Evolutionary conservation across 2,329 filamentous ascomycete genomes (phyloP).

Genomic region (Ustulina deusta): DNA sequence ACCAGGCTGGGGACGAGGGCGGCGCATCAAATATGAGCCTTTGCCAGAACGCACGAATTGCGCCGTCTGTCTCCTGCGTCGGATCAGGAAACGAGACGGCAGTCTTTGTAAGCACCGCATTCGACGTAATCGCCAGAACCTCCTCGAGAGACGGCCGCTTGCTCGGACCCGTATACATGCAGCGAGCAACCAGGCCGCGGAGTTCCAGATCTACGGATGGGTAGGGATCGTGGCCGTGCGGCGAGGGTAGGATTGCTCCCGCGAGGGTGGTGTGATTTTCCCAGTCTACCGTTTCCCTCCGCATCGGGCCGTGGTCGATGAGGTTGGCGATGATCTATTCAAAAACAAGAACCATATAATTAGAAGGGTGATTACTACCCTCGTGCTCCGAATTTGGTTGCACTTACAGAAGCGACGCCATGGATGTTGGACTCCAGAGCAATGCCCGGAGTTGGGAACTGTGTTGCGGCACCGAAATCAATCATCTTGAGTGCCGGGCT

Average conservation of each 20-base stretch:
- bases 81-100: constrained; percentile 2
- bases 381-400: background rate
- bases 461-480: constrained; percentile 20
- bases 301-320: background rate
- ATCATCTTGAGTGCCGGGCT: constrained; percentile 23
- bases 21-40: background rate
- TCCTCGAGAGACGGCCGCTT: constrained; percentile 12
- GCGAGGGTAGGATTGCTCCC: background rate
- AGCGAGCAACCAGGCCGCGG: constrained; percentile 18
- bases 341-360: too few relatives aligned
- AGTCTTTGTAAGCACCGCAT: background rate
- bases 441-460: background rate
- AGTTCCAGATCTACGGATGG: constrained; percentile 11
- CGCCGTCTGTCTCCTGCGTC: background rate
- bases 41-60: constrained; percentile 12
- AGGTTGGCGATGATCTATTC: background rate
- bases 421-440: background rate
- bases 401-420: constrained; percentile 5
- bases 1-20: background rate
- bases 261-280: background rate
- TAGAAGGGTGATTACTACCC: background rate
- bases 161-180: background rate
- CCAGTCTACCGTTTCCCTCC: background rate
- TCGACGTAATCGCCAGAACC: background rate
- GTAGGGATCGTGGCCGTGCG: background rate